Base-by-base conservation (phyloP, 2,329 filamentous ascomycete genomes). In the Akanthomyces dipterigenus region DNA sequence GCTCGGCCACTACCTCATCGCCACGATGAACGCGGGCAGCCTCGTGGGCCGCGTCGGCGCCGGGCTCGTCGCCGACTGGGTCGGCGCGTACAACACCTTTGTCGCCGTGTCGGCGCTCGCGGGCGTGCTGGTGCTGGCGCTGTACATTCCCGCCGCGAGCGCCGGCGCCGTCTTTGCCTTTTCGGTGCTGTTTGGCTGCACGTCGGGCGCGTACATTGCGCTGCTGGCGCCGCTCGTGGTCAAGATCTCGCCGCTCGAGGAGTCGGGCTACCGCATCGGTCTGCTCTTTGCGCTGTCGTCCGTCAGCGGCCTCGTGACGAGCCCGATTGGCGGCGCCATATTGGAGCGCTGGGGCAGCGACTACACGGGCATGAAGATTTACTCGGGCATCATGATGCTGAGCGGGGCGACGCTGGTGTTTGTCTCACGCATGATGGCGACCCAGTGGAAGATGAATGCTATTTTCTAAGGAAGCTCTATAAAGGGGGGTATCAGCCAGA, bases 201-300 rank as follows among this genome's bases (percentile, higher is more conserved):
- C 68, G 57, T 77, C 75, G 0, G 76, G 76, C 22, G 76, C 75
- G 18, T 77, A 75, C 60, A 68, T 78, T 18, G 73, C 74, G 11
- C 67, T 79, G 4, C 68, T 75, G 12, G 70, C 71, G 8, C 71
- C 75, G 1, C 70, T 79, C 1, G 67, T 77, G 5, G 73, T 72
- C 1, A 81, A 87, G 64, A 82, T 88, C 62, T 82, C 80, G 0
- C 80, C 82, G 43, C 74, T 83, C 56, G 71, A 76, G 2, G 63
- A 64, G 55, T 79, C 87, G 5, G 85, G 84, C 0, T 77, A 82
- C 18, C 76, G 84, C 16, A 68, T 64, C 40, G 69, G 69, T 4
- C 64, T 70, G 9, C 62, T 66, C n/a, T 85, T 84, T 68, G 77
- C 78, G 11, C 70, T 82, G 28, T 73, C 80, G 38, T 77, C 78